These are phyloP conservation scores for Talaromyces sp. DNA, from an alignment of 2,329 filamentous ascomycete species.

Conservation along the genomic window DNA sequence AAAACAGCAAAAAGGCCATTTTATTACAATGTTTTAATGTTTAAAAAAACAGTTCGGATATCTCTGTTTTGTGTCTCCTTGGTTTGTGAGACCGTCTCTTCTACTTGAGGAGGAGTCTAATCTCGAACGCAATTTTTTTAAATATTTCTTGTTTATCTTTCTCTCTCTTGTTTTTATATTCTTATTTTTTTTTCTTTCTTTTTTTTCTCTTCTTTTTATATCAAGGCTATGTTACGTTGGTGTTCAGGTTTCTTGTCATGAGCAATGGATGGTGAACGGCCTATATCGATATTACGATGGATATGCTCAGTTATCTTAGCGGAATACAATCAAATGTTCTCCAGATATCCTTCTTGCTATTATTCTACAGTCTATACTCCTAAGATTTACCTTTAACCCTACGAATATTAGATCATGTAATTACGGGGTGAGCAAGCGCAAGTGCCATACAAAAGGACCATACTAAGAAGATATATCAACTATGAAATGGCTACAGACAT, in stretches of 20 bases:
- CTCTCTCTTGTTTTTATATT: background rate
- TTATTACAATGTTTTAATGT: background rate
- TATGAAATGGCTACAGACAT: background rate
- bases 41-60: background rate
- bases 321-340: background rate
- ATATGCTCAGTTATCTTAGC: background rate
- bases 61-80: background rate
- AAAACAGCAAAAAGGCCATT: background rate
- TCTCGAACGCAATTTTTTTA: background rate
- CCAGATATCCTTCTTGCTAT: background rate
- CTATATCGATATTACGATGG: background rate
- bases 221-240: background rate
- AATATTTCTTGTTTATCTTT: background rate
- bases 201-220: background rate
- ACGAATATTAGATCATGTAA: no score
- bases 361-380: no score
- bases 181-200: background rate
- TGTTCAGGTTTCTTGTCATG: background rate
- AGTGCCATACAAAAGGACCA: background rate
- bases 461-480: background rate
- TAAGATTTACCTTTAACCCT: no score
- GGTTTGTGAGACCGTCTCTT: background rate
- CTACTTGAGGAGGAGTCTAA: background rate
- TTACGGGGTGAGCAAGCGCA: background rate
- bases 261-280: background rate